A percentile compares a stretch with the other conserved stretches of the same genome.
Evolutionary conservation across 768 basidiomycete species (phyloP).

Genomic region (Tubosaeta sp.): DNA sequence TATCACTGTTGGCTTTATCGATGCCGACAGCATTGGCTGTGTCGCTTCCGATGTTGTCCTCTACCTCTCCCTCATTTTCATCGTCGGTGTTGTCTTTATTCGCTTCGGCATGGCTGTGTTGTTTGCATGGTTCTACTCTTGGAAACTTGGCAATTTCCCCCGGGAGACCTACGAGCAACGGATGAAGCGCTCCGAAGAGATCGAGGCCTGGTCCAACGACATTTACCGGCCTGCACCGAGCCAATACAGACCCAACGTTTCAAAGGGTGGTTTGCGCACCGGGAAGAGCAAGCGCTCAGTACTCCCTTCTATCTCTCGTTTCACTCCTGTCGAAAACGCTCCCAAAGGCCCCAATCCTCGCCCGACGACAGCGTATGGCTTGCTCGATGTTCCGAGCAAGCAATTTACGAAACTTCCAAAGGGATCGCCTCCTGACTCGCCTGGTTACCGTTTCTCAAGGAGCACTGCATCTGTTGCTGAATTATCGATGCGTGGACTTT

Average conservation of each 20-base stretch:
- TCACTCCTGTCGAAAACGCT: slow-evolving; percentile 68
- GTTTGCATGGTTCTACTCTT: slow-evolving; percentile 98
- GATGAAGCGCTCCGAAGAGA: slow-evolving; percentile 83
- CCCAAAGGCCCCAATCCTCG: slow-evolving; percentile 49
- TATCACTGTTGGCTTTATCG: slow-evolving; percentile 87
- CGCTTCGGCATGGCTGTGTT: slow-evolving; percentile 96
- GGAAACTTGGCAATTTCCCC: slow-evolving; percentile 90
- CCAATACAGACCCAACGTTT: slow-evolving; percentile 84
- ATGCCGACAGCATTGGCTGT: slow-evolving; percentile 91
- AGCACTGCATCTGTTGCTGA: slow-evolving; percentile 76
- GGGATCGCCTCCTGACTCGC: slow-evolving; percentile 69
- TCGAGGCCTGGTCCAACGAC: slow-evolving; percentile 95
- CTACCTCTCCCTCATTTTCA: slow-evolving; percentile 93
- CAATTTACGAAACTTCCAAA: slow-evolving; percentile 47
- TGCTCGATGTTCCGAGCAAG: slow-evolving; percentile 62
- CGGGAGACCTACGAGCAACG: slow-evolving; percentile 90
- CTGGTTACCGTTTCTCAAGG: slow-evolving; percentile 66
- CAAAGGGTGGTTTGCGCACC: slow-evolving; percentile 57
- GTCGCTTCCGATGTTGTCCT: slow-evolving; percentile 94
- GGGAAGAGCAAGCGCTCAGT: slow-evolving; percentile 54
- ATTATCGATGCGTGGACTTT: slow-evolving; percentile 21
- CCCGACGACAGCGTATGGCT: slow-evolving; percentile 61
- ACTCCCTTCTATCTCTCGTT: slow-evolving; percentile 66
- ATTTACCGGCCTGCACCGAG: slow-evolving; percentile 93
- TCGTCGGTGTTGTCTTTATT: slow-evolving; percentile 93